Base-by-base conservation (phyloP, 2,329 filamentous ascomycete genomes). In the Pestalotiopsis sp. region DNA sequence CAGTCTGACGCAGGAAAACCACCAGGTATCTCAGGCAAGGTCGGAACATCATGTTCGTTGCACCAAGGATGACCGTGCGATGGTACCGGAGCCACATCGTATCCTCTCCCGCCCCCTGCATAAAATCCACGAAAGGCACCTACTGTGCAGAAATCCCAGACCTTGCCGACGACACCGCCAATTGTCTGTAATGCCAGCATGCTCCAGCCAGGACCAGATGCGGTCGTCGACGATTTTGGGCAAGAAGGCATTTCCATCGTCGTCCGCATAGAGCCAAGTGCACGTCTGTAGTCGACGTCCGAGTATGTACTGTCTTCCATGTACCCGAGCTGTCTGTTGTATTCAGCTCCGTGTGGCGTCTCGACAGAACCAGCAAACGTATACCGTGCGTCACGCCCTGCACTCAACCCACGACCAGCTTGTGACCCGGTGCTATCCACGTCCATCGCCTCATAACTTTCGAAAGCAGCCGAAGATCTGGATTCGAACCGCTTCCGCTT, bases 71-170 rank as follows among this genome's bases (percentile, higher is more conserved):
- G 70, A 4, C 68, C 69, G 11, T 56, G 66, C 13, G 66, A 26
- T 44, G 59, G 56, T 64, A 76, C 68, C 30, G 70, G 65, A 11
- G 83, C 77, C 72, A 93, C 81, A 6, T 86, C 82, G 75, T 94
- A 97, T 30, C 89, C 89, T 68, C 84, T 84, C 9, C 94, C 95
- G 3, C 92, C 93, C 7, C 94, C 95, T 13, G 94, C 94, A 70
- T 94, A 90, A 78, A 98, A 98, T 0, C 94, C 94, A 66, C 87
- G 86, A 75, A 98, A 97, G 0, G 92, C 88, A 9, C 86, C 88
- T 0, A 83, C 81, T 77, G 84, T 92, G 81, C 94, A 97, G 74
- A 97, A 96, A 72, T 94, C 88, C 87, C 93, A 94, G 0, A 97
- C 89, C 74, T 91, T 95, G 20, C 93, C 92, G 1, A 92, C 88